A percentile compares a stretch with the other conserved stretches of the same genome.
phyloP scores from a whole-genome alignment of 768 basidiomycete species.

The Collybia sordida region DNA sequence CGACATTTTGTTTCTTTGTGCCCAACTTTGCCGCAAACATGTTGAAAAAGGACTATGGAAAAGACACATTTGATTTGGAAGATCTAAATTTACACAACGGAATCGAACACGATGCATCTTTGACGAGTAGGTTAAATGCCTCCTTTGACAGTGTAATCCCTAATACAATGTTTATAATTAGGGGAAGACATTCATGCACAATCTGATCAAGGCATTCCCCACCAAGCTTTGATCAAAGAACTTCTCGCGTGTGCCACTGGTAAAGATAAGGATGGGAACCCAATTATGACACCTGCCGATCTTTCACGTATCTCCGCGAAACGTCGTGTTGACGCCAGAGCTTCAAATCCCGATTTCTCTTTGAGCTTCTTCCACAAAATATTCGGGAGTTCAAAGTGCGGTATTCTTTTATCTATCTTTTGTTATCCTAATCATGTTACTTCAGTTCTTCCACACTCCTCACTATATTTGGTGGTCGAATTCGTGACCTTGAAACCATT shows the following conservation, averaged over 20 bases:
- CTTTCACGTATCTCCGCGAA: conserved; percentile 56
- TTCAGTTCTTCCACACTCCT: conserved; percentile 61
- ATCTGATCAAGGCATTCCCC: conserved; percentile 53
- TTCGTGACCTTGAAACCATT: conserved; percentile 52
- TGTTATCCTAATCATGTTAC: background rate
- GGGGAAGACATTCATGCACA: conserved; percentile 46
- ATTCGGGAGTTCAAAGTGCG: conserved; percentile 67
- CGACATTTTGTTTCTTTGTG: conserved; percentile 67
- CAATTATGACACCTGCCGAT: conserved; percentile 55
- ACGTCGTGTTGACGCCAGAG: conserved; percentile 57
- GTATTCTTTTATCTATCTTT: background rate
- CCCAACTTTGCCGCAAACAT: conserved; percentile 59
- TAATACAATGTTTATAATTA: conserved; percentile 33
- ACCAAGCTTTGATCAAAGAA: conserved; percentile 51
- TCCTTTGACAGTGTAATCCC: background rate
- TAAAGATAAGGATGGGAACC: conserved; percentile 45
- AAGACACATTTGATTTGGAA: conserved; percentile 61
- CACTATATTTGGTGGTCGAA: conserved; percentile 64
- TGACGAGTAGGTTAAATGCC: conserved; percentile 44
- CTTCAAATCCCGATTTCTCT: conserved; percentile 56
- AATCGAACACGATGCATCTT: conserved; percentile 70
- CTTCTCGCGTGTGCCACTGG: conserved; percentile 61
- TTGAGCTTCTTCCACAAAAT: conserved; percentile 50
- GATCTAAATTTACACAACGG: conserved; percentile 76
- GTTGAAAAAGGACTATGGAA: conserved; percentile 54